Evolutionary conservation across 768 basidiomycete genomes (phyloP).

Genomic region (Termitomyces sp.): DNA sequence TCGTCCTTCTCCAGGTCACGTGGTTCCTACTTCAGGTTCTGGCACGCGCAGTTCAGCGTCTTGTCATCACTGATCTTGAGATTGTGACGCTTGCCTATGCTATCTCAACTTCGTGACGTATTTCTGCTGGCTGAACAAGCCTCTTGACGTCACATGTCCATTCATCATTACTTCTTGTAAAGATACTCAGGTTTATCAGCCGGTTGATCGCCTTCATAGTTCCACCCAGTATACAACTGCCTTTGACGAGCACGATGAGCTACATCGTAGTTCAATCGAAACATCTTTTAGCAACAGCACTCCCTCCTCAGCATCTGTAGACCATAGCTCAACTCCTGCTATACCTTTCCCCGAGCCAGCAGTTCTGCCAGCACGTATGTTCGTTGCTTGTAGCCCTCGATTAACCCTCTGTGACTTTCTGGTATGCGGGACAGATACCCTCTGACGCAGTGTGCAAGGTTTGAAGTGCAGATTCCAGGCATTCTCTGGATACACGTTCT

Average conservation of each 20-base stretch:
- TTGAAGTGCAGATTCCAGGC: neutral
- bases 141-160: constrained; percentile 19
- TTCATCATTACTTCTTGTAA: constrained; percentile 1
- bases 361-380: constrained; percentile 31
- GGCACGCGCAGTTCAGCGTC: too few species aligned
- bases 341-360: too few species aligned
- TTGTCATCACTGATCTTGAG: constrained; percentile 25
- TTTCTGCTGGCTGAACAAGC: constrained; percentile 31
- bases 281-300: too few species aligned
- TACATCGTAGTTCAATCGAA: too few species aligned
- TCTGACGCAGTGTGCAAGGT: constrained; percentile 40
- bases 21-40: constrained; percentile 28
- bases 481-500: neutral
- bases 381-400: neutral
- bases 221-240: too few species aligned
- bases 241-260: too few species aligned
- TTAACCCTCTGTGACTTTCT: constrained; percentile 8
- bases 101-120: constrained; percentile 23
- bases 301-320: too few species aligned
- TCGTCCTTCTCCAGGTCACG: constrained; percentile 19
- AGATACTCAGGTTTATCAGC: too few species aligned
- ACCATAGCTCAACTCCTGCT: too few species aligned
- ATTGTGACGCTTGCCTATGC: constrained; percentile 25
- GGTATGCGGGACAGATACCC: constrained; percentile 18
- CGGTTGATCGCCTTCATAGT: too few species aligned